Evolutionary conservation across 2,329 filamentous ascomycete genomes (phyloP).

Genomic region (Scedosporium apiospermum): DNA sequence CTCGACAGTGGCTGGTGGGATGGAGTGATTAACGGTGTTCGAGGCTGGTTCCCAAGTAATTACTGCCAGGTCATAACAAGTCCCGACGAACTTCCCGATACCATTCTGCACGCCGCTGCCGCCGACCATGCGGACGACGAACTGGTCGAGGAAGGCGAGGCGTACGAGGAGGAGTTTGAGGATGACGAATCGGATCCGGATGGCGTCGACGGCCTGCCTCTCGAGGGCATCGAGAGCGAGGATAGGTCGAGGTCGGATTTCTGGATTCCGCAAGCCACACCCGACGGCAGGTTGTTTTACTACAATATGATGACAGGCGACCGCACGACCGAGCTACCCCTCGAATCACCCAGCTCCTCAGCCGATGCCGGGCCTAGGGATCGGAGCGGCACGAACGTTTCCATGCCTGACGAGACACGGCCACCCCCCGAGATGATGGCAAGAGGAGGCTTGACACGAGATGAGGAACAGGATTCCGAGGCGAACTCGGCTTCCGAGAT

Average conservation of each 20-base stretch:
- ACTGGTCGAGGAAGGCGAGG: slow-evolving; percentile 52
- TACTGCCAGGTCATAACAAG: slow-evolving; percentile 84
- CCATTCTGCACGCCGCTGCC: slow-evolving; percentile 27
- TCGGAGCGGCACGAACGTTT: slow-evolving; percentile 62
- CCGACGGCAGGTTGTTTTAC: slow-evolving; percentile 88
- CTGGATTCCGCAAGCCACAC: slow-evolving; percentile 96
- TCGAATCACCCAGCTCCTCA: slow-evolving; percentile 76
- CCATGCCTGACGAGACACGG: slow-evolving; percentile 79
- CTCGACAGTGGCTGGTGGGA: slow-evolving; percentile 99
- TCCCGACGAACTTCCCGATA: slow-evolving; percentile 61
- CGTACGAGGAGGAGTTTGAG: slow-evolving; percentile 58
- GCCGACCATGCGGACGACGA: slow-evolving; percentile 41
- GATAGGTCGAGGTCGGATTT: slow-evolving; percentile 86
- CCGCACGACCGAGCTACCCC: slow-evolving; percentile 85
- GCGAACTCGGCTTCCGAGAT: slow-evolving; percentile 10
- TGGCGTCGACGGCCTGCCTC: slow-evolving; percentile 50
- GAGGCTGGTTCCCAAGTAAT: slow-evolving; percentile 99
- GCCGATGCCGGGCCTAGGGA: slow-evolving; percentile 82
- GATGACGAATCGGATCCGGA: slow-evolving; percentile 56
- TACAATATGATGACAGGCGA: slow-evolving; percentile 97
- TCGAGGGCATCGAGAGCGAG: slow-evolving; percentile 51
- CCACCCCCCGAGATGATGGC: slow-evolving; percentile 89
- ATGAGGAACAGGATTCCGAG: slow-evolving; percentile 71
- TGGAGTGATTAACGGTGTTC: slow-evolving; percentile 90
- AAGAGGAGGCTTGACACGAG: slow-evolving; percentile 68